These are phyloP conservation scores for Podila horticola DNA, from an alignment of 192 early-diverging fungal species.

Conservation along the genomic window DNA sequence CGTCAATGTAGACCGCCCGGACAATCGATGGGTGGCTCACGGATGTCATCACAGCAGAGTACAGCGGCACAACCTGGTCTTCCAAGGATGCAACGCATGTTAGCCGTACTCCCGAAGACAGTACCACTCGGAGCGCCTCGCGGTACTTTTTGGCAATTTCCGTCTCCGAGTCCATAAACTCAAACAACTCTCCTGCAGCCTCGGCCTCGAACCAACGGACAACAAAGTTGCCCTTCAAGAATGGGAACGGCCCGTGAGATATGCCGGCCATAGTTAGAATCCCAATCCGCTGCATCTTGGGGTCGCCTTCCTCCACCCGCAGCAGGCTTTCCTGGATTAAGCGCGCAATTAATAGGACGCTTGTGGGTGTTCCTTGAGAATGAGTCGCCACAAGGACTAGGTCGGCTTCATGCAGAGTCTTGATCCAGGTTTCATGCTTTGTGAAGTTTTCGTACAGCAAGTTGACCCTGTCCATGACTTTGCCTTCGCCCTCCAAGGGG, in stretches of 20 bases:
- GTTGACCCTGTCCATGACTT: conserved; percentile 86
- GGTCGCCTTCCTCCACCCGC: conserved; percentile 52
- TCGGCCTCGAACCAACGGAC: conserved; percentile 92
- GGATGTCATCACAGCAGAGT: conserved; percentile 78
- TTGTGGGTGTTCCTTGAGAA: conserved; percentile 93
- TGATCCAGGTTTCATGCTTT: conserved; percentile 51
- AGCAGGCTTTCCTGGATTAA: conserved; percentile 72
- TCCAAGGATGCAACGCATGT: conserved; percentile 89
- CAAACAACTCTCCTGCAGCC: conserved; percentile 92
- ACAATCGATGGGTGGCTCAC: conserved; percentile 83
- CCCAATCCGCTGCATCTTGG: conserved; percentile 72
- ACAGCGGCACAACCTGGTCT: conserved; percentile 96
- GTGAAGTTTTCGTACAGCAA: conserved; percentile 77
- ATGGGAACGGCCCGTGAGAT: conserved; percentile 88
- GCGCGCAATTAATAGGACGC: conserved; percentile 76
- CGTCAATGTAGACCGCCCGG: conserved; percentile 91
- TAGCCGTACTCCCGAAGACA: conserved; percentile 76
- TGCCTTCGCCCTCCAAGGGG: conserved; percentile 92
- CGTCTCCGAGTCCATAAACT: conserved; percentile 86
- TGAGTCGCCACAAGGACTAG: conserved; percentile 91
- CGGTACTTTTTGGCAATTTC: conserved; percentile 76
- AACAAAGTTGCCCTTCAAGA: conserved; percentile 79
- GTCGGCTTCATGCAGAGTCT: conserved; percentile 67
- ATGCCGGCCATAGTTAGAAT: conserved; percentile 95
- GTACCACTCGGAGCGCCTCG: conserved; percentile 71